A percentile compares a stretch with the other conserved stretches of the same genome.
These are phyloP conservation scores for Backusella circina DNA, from an alignment of 192 early-diverging fungal genomes.

Conservation along the genomic window DNA sequence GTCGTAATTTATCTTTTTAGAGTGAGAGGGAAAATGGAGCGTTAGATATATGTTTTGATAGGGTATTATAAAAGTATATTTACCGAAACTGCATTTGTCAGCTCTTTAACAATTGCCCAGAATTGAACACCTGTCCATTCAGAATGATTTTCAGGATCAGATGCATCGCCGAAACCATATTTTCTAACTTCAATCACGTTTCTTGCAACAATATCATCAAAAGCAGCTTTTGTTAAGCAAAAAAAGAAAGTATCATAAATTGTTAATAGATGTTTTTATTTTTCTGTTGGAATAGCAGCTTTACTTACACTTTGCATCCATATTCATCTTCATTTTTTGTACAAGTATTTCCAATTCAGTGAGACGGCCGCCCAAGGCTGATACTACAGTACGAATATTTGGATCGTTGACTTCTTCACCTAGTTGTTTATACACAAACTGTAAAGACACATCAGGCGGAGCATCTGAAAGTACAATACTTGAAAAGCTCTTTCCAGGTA, in stretches of 20 bases:
- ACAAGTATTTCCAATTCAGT: constrained; percentile 88
- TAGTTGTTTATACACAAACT: constrained; percentile 53
- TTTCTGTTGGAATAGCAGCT: neutral
- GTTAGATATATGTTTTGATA: neutral
- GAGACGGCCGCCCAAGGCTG: constrained; percentile 82
- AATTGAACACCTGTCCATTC: constrained; percentile 89
- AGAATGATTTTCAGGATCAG: constrained; percentile 29
- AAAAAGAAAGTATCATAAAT: neutral
- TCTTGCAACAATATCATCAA: constrained; percentile 80
- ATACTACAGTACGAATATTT: constrained; percentile 46
- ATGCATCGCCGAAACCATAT: constrained; percentile 72
- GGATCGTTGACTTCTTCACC: constrained; percentile 29
- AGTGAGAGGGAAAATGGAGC: neutral
- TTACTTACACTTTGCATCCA: constrained; percentile 49
- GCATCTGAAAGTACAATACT: constrained; percentile 70
- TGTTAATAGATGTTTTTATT: no score
- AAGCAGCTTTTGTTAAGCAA: constrained; percentile 50
- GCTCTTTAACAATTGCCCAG: constrained; percentile 77
- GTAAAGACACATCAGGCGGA: constrained; percentile 53
- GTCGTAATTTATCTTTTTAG: constrained; percentile 70
- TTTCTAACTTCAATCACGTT: constrained; percentile 87
- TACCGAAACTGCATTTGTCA: constrained; percentile 49
- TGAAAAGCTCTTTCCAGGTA: constrained; percentile 70
- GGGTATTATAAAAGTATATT: neutral
- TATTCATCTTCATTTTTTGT: constrained; percentile 80